Evolutionary conservation across 148 eudicot genomes (phyloP), one percentile per base, ranked within the genome.

Genomic region (Vaccinium darrowii): DNA sequence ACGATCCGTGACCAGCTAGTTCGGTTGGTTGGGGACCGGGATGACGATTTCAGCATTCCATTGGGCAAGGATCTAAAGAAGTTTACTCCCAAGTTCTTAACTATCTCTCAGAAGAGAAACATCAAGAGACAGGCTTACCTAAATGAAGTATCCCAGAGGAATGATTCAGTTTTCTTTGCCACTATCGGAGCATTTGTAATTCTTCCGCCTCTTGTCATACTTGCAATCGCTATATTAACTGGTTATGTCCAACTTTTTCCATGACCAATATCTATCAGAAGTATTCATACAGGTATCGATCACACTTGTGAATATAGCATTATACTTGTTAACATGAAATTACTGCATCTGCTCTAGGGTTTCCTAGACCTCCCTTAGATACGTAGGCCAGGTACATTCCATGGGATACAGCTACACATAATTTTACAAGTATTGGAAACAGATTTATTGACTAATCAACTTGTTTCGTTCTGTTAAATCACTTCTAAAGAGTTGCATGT

Each of bases 241-340:
- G 99, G 98, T 82, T 93, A 97, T 91, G 98, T 97, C 78, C 98
- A 97, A 76, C 95, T 97, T 79, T 94, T 96, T 86, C 99, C 99
- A 58, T 96, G 86, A 93, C 56, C 33, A 33, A 19, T 39, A 49
- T 53, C 7, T 10, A 18, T 71, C 8, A 12, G 9, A 30, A 16
- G 8, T 49, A 49, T 13, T n/a, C 10, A 19, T 53, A 30, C 60
- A 52, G 21, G 18, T 73, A 73, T 7, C 77, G 1, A 11, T 36
- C 50, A 36, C 39, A 50, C 23, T 73, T 73, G 51, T 39, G 50
- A 73, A 73, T 13, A 39, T 8, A 73, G 77, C 18, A 18, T 19
- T 19, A 36, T 15, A 73, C 50, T 39, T 16, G n/a, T 73, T 73
- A 8, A 6, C 23, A 8, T 36, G 50, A 2, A 39, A 39, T 73